A percentile compares a stretch with the other conserved stretches of the same genome.
Evolutionary conservation across 2,329 filamentous ascomycete species (phyloP).

Genomic region (Leptographium lundbergii): DNA sequence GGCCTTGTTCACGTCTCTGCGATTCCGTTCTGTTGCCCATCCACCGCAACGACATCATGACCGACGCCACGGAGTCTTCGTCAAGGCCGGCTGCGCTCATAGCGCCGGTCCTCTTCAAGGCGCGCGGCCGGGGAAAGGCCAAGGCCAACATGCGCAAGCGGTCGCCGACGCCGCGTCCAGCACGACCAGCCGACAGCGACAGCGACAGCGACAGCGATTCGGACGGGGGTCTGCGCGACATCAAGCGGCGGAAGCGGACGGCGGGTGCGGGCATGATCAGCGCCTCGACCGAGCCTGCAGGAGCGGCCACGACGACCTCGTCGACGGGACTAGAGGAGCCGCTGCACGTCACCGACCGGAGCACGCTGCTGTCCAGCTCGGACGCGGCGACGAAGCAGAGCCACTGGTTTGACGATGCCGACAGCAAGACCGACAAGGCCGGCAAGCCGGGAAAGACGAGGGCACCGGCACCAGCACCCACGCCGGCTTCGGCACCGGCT

Average conservation of each 20-base stretch:
- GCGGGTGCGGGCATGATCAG: conserved; percentile 16
- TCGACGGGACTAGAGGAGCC: conserved; percentile 6
- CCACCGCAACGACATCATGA: neutral
- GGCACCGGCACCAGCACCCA: neutral
- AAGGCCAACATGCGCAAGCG: conserved; percentile 73
- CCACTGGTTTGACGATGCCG: conserved; percentile 37
- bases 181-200: conserved; percentile 21
- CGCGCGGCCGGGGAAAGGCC: conserved; percentile 56
- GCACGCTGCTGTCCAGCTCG: conserved; percentile 46
- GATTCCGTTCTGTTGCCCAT: neutral
- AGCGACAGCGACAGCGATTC: conserved; percentile 43
- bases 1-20: neutral
- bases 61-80: conserved; percentile 15
- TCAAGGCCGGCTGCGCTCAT: conserved; percentile 18
- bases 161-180: conserved; percentile 62
- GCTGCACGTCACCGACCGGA: conserved; percentile 42
- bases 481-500: neutral
- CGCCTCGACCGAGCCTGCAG: conserved; percentile 17
- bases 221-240: conserved; percentile 47
- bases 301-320: conserved; percentile 9
- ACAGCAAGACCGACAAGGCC: conserved; percentile 36
- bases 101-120: conserved; percentile 61
- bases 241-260: conserved; percentile 61
- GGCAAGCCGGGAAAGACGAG: neutral
- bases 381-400: conserved; percentile 84